These are phyloP conservation scores for Monilinia vaccinii-corymbosi DNA, from an alignment of 2,329 filamentous ascomycete species.

Conservation along the genomic window DNA sequence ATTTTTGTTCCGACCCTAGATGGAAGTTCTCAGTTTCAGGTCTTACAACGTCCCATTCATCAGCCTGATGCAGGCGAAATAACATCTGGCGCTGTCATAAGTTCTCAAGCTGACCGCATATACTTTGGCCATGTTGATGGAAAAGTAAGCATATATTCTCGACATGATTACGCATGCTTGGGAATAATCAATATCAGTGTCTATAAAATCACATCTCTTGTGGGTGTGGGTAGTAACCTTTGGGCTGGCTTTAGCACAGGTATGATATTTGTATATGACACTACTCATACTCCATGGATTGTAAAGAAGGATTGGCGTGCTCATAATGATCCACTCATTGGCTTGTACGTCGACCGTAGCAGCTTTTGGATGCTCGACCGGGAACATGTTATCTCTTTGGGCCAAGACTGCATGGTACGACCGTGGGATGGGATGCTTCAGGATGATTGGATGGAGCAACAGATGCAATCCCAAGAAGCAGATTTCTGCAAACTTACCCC, in stretches of 20 bases:
- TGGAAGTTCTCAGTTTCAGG: conserved; percentile 62
- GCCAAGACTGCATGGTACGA: conserved; percentile 74
- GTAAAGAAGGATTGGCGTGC: conserved; percentile 93
- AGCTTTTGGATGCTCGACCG: conserved; percentile 80
- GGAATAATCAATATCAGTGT: conserved; percentile 76
- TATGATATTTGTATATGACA: conserved; percentile 88
- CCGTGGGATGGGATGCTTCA: conserved; percentile 89
- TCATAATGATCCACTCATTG: conserved; percentile 67
- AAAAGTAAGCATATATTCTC: conserved; percentile 86
- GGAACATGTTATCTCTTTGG: conserved; percentile 76
- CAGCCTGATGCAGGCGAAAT: conserved; percentile 75
- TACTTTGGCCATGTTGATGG: conserved; percentile 91
- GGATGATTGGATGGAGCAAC: conserved; percentile 86
- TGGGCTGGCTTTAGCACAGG: conserved; percentile 96
- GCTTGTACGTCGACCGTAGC: conserved; percentile 67
- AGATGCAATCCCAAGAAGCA: conserved; percentile 76
- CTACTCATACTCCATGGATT: conserved; percentile 70
- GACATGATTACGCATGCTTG: conserved; percentile 65
- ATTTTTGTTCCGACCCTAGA: conserved; percentile 68
- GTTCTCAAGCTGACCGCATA: conserved; percentile 65
- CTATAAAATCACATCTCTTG: conserved; percentile 88
- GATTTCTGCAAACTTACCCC: conserved; percentile 83
- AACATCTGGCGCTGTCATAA: conserved; percentile 70
- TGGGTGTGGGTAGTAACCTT: conserved; percentile 69
- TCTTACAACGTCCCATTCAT: conserved; percentile 60